Percentiles rank a stretch among this genome's conserved stretches.
Conservation (phyloP, 495 filamentous ascomycete species). For the Hypoxylon lenormandii region DNA sequence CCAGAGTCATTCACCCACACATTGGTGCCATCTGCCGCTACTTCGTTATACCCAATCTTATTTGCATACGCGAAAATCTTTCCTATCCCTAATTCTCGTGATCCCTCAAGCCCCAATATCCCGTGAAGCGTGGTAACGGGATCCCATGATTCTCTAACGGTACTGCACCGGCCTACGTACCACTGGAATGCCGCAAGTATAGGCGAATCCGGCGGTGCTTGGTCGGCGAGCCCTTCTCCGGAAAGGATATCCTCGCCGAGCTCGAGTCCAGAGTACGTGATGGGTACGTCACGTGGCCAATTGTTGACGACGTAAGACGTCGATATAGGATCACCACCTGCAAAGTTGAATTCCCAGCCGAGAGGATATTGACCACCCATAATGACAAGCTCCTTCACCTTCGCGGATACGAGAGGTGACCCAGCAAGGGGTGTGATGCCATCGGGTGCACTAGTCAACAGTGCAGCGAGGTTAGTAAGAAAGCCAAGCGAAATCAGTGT, state of each 20-base stretch:
- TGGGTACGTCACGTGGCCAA: constrained; percentile 50
- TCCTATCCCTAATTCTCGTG: constrained; percentile 47
- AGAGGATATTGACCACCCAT: constrained; percentile 63
- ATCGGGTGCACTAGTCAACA: constrained; percentile 57
- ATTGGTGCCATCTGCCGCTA: constrained; percentile 51
- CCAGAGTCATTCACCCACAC: constrained; percentile 51
- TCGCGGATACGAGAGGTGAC: constrained; percentile 52
- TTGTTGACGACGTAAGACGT: constrained; percentile 57
- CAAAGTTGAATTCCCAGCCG: constrained; percentile 61
- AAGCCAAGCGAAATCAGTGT: constrained; percentile 62
- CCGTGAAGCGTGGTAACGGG: constrained; percentile 60
- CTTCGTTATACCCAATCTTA: constrained; percentile 50
- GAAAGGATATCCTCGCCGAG: constrained; percentile 53
- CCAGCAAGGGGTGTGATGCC: constrained; percentile 51
- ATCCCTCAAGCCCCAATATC: constrained; percentile 52
- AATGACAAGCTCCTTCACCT: constrained; percentile 60
- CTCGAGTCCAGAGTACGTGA: constrained; percentile 56
- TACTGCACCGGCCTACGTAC: constrained; percentile 41
- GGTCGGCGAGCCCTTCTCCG: constrained; percentile 50
- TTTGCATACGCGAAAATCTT: constrained; percentile 40
- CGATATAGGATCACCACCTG: constrained; percentile 48
- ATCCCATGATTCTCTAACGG: constrained; percentile 57
- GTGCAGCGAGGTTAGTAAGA: constrained; percentile 57
- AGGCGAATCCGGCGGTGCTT: constrained; percentile 53
- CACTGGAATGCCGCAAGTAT: constrained; percentile 56